These are phyloP conservation scores for Gillenia trifoliata DNA, from an alignment of 306 rosid genomes.

Conservation along the genomic window DNA sequence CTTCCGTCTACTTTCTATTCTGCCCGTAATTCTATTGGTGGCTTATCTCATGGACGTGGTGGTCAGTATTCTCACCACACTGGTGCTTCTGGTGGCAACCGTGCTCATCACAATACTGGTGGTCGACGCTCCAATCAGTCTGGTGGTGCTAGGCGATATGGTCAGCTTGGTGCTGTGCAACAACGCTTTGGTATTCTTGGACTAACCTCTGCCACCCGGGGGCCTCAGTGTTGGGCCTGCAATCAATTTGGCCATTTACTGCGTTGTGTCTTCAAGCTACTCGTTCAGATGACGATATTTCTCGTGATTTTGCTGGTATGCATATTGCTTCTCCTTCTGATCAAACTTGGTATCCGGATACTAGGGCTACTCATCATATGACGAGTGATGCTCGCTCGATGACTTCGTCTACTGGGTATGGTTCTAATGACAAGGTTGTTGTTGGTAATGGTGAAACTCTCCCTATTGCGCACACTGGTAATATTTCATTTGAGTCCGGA, in stretches of 20 bases:
- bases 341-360: too few species aligned
- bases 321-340: too few species aligned
- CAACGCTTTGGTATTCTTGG: background rate
- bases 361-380: background rate
- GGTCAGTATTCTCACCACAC: too few species aligned
- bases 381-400: too few species aligned
- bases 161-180: too few species aligned
- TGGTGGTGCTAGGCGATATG: background rate
- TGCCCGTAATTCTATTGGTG: too few species aligned
- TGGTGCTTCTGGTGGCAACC: background rate
- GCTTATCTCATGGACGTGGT: too few species aligned
- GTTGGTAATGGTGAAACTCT: background rate
- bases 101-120: background rate
- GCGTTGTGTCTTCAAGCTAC: background rate
- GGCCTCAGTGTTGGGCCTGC: background rate
- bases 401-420: too few species aligned
- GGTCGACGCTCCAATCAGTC: accelerated
- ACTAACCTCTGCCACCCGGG: accelerated
- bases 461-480: background rate
- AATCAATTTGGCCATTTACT: background rate
- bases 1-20: background rate
- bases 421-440: too few species aligned
- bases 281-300: background rate
- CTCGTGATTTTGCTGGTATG: too few species aligned
- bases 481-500: background rate